Evolutionary conservation across 192 early-diverging fungal species (phyloP).

Genomic region (Linnemannia zychae): DNA sequence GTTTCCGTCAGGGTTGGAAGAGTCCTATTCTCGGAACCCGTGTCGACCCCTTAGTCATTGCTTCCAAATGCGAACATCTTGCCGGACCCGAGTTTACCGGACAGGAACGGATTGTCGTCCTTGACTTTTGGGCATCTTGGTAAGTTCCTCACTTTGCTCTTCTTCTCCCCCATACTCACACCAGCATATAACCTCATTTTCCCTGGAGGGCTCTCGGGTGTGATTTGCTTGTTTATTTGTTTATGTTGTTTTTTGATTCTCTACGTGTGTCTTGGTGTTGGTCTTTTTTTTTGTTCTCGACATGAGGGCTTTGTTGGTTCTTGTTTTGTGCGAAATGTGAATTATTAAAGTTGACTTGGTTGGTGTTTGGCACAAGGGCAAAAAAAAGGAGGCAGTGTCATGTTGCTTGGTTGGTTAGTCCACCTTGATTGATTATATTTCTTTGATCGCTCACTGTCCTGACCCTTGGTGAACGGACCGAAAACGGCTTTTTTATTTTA

Average conservation of each 20-base stretch:
- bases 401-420: background rate
- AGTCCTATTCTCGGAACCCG: conserved; percentile 31
- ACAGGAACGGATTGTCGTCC: conserved; percentile 42
- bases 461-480: background rate
- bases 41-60: conserved; percentile 31
- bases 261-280: background rate
- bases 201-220: background rate
- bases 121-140: conserved; percentile 56
- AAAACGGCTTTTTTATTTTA: background rate
- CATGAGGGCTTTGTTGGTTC: background rate
- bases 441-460: background rate
- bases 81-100: conserved; percentile 30
- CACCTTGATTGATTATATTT: background rate
- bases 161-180: background rate
- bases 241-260: background rate
- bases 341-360: conserved; percentile 7
- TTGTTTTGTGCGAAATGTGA: background rate
- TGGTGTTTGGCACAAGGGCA: conserved; percentile 6
- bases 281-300: background rate
- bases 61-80: conserved; percentile 29
- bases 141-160: conserved; percentile 11
- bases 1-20: conserved; percentile 53
- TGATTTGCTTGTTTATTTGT: background rate
- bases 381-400: conserved; percentile 7
- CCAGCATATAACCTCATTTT: background rate